Evolutionary conservation across 1,284 basidiomycete genomes (phyloP), one percentile per base, ranked within the genome.

Genomic region (Pyrrhoderma lamaoense): DNA sequence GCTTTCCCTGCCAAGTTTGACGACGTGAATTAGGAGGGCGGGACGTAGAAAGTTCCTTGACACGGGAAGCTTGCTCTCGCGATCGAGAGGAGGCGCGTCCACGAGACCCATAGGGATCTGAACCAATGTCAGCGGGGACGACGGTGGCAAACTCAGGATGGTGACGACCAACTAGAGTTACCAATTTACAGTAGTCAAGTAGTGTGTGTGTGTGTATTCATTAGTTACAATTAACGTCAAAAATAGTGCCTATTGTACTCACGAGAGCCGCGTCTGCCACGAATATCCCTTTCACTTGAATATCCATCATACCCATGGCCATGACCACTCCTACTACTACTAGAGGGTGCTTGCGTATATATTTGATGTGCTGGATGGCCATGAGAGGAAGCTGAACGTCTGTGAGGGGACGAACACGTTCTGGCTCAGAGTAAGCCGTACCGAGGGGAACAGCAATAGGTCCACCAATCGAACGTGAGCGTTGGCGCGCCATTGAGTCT

Each of bases 51-150:
- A 31, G 27, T 22, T 22, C 21, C 14, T 40, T 40, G 8, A 40
- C 38, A 16, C 39, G 43, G 5, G 37, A 8, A 2, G 42, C 38
- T 4, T 27, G 35, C 9, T 39, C 42, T 13, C 42, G 51, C n/a
- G 31, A 18, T 3, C 39, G 47, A 25, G 48, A 49, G 8, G 48
- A 49, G 13, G 42, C 48, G 38, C 48, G 48, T 11, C 37, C 38
- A n/a, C 48, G 38, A 25, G 48, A 42, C 18, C 22, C 16, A n/a
- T 9, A 9, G 22, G 44, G 22, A 11, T 25, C 16, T 8, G 42
- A 38, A 23, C 47, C 52, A 42, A 54, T 54, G 34, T 54, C 46
- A 14, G 48, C 52, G 16, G 52, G 52, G 9, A 54, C 52, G 18
- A 53, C 52, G 18, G 47, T 44, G 31, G 47, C 42, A 42, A 49